Conservation (phyloP, 495 filamentous ascomycete genomes). For the Podospora pseudopauciseta region DNA sequence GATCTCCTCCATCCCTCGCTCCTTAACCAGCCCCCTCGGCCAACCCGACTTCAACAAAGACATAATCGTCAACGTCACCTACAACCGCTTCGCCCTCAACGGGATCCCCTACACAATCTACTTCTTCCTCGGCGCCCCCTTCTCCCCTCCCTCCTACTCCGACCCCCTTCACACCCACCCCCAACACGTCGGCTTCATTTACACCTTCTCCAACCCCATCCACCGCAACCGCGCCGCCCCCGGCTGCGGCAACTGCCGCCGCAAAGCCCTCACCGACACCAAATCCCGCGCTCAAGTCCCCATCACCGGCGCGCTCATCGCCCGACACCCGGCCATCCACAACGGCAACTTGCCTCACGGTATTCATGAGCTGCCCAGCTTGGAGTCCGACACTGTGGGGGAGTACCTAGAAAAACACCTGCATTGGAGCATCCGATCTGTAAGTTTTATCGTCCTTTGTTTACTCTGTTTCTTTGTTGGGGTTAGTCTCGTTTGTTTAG, state of each 20-base stretch:
- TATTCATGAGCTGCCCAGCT: not conserved
- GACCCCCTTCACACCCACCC: not conserved
- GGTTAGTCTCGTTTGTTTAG: not conserved
- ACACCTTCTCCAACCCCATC: slow-evolving; percentile 5
- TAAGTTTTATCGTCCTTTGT: not conserved
- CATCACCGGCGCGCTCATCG: slow-evolving; percentile 3
- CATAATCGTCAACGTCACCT: slow-evolving; percentile 2
- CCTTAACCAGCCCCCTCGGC: not conserved
- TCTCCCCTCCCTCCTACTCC: not conserved
- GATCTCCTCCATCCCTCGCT: not conserved
- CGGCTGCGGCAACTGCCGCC: slow-evolving; percentile 2
- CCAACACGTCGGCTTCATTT: slow-evolving; percentile 2
- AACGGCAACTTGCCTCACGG: not conserved
- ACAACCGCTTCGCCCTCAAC: slow-evolving; percentile 1
- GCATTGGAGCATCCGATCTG: not conserved
- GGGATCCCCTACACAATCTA: not conserved
- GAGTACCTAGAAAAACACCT: slow-evolving; percentile 1
- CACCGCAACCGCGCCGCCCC: slow-evolving; percentile 4
- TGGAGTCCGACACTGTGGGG: not conserved
- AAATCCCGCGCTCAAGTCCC: slow-evolving; percentile 3
- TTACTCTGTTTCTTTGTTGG: not conserved
- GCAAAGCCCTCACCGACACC: not conserved
- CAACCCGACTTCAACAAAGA: not conserved
- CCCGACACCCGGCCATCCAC: not conserved
- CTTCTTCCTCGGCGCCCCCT: not conserved